A percentile compares a stretch with the other conserved stretches of the same genome.
phyloP scores from a whole-genome alignment of 1,284 basidiomycete genomes.

The Meira miltonrushii region DNA sequence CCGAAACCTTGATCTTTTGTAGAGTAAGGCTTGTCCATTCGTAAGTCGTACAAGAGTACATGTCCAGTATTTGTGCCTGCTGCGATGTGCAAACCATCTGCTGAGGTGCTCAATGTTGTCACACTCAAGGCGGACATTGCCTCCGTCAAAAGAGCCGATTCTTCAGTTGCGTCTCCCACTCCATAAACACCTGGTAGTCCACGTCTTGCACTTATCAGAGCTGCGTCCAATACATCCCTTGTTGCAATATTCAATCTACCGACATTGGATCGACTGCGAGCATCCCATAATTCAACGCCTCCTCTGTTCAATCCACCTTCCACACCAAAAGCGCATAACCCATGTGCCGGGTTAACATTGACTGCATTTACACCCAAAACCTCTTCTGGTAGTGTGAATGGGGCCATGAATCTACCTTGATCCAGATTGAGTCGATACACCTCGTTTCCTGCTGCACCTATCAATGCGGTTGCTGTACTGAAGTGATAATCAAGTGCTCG shows the following conservation, averaged over 20 bases:
- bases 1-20: slow-evolving; percentile 97
- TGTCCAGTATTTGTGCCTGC: slow-evolving; percentile 92
- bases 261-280: slow-evolving; percentile 70
- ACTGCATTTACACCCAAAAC: slow-evolving; percentile 78
- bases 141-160: slow-evolving; percentile 44
- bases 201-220: slow-evolving; percentile 51
- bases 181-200: slow-evolving; percentile 45
- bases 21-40: slow-evolving; percentile 74
- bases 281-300: slow-evolving; percentile 93
- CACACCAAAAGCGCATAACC: slow-evolving; percentile 80
- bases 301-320: slow-evolving; percentile 61
- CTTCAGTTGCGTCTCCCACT: slow-evolving; percentile 18
- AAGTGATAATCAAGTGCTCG: slow-evolving; percentile 85
- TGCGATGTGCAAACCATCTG: slow-evolving; percentile 86
- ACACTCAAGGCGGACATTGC: slow-evolving; percentile 60
- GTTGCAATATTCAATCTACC: slow-evolving; percentile 73
- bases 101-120: slow-evolving; percentile 67
- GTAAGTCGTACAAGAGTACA: slow-evolving; percentile 88
- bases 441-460: slow-evolving; percentile 73
- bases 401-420: slow-evolving; percentile 73
- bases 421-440: slow-evolving; percentile 92
- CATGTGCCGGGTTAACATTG: slow-evolving; percentile 90
- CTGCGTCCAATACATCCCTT: slow-evolving; percentile 51
- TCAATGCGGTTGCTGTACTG: slow-evolving; percentile 71
- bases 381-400: slow-evolving; percentile 49